Evolutionary conservation across 768 basidiomycete genomes (phyloP), one percentile per base, ranked within the genome.

Genomic region (Strobilomyces echinocephalus): DNA sequence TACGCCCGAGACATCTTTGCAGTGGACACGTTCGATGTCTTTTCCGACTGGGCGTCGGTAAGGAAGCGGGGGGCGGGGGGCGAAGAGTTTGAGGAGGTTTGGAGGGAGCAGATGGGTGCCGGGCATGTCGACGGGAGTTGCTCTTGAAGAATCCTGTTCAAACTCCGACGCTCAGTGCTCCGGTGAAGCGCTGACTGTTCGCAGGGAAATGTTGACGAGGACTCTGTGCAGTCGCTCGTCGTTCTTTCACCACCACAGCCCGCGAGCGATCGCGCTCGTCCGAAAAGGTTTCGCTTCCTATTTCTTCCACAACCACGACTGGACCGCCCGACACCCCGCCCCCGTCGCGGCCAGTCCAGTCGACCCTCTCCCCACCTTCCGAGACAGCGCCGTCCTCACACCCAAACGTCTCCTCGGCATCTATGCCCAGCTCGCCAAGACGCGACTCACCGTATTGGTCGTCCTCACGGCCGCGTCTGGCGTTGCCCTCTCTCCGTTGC

Each of bases 11-110:
- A 97, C 83, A 63, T 80, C 70, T 71, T 95, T 91, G 48, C 70
- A 66, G 33, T 73, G 78, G 54, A 92, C 78, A 31, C 83, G 82
- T 71, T 90, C 82, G 35, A 90, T 84, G 66, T 97, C 91, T 61
- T 75, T 85, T 67, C 89, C 92, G 33, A 91, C 77, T 0, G 95
- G 94, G 9, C 92, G 85, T 30, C 84, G 64, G 67, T 93, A 98
- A 1, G 88, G 88, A 4, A 97, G 80, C 3, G 87, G 89, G 1
- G 95, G 92, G 8, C 97, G 84, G 5, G 97, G 94, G 0, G 92
- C 87, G 69, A 98, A 99, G 60, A 98, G 87, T 69, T 95, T 94
- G 70, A 98, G 85, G 49, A 99, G 82, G 72, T 97, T 97, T 4
- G 93, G 93, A 4, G 95, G 95, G 21, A 99, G 81, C 21, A 95